Evolutionary conservation across 2,329 filamentous ascomycete species (phyloP), one percentile per base, ranked within the genome.

Genomic region (Dothistroma septosporum): DNA sequence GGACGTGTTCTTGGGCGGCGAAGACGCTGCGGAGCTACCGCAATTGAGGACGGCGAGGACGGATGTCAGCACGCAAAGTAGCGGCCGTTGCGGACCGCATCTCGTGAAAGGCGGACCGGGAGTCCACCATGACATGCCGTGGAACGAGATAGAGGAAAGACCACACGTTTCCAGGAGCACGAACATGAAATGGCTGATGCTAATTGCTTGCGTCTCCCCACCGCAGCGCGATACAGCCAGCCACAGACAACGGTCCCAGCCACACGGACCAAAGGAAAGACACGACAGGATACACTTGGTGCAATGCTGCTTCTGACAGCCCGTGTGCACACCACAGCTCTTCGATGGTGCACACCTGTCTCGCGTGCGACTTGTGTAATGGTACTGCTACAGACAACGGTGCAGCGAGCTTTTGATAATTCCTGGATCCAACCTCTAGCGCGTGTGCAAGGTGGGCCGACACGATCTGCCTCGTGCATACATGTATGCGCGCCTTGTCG

Each of bases 381-480:
- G 24, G 24, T 28, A 28, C 24, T 28, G 24, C n/a, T n/a, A n/a
- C n/a, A n/a, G n/a, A n/a, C 24, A 28, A 28, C 24, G 24, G 3
- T 28, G 24, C 24, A 28, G 24, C 24, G 24, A 28, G 24, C 24
- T 28, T 28, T 28, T 6, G 24, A 28, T 28, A 2, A 3, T 28
- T 14, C 41, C 19, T 9, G 41, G 16, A 44, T 14, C 41, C n/a
- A 44, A 44, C 41, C 41, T n/a, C n/a, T 2, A 44, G 8, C n/a
- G n/a, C n/a, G 41, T 44, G n/a, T 44, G 14, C 41, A 19, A 4
- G 8, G n/a, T 44, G 14, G 41, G 14, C 41, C 41, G 41, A 28
- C 47, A 50, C 28, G 47, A 50, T 50, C 47, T 50, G 47, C 47
- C 47, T 50, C 47, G 22, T 50, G 47, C 47, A 50, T 50, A 50